These are phyloP conservation scores for Metschnikowia santaceciliae DNA, from an alignment of 805 yeast species.

Conservation along the genomic window DNA sequence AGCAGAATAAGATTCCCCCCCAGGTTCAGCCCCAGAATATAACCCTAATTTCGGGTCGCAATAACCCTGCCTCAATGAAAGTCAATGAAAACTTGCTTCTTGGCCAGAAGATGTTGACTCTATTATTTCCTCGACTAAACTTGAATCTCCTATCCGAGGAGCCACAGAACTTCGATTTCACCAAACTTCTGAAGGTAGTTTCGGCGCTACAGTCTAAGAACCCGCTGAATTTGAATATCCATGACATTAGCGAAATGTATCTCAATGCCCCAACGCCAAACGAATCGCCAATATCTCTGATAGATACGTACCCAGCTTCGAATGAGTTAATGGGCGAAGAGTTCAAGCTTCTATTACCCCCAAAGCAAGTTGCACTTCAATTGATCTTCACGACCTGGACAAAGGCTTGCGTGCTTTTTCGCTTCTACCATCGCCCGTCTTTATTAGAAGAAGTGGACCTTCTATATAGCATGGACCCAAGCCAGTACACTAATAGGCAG, in stretches of 20 bases:
- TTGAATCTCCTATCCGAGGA: constrained; percentile 33
- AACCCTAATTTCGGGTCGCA: constrained; percentile 17
- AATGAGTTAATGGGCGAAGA: constrained; percentile 39
- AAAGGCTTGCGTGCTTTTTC: constrained; percentile 77
- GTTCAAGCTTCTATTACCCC: constrained; percentile 66
- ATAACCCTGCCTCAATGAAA: constrained; percentile 12
- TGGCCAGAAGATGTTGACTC: constrained; percentile 32
- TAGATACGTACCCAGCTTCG: constrained; percentile 13
- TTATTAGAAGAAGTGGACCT: constrained; percentile 70
- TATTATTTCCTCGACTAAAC: constrained; percentile 33
- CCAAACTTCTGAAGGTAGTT: constrained; percentile 29
- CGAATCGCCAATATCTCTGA: constrained; percentile 7
- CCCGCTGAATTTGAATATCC: constrained; percentile 17
- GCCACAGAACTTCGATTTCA: constrained; percentile 28
- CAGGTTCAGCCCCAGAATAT: constrained; percentile 16
- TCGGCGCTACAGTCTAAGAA: constrained; percentile 19
- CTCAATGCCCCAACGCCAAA: constrained; percentile 25
- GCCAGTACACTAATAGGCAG: constrained; percentile 66
- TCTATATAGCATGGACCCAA: constrained; percentile 72
- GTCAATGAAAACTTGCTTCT: constrained; percentile 18
- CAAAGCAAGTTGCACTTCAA: constrained; percentile 66
- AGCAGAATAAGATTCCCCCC: constrained; percentile 20
- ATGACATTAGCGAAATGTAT: constrained; percentile 28
- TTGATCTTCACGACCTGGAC: constrained; percentile 78
- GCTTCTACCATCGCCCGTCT: constrained; percentile 84